These are phyloP conservation scores for Pichia manshurica DNA, from an alignment of 805 yeast genomes.

Conservation along the genomic window DNA sequence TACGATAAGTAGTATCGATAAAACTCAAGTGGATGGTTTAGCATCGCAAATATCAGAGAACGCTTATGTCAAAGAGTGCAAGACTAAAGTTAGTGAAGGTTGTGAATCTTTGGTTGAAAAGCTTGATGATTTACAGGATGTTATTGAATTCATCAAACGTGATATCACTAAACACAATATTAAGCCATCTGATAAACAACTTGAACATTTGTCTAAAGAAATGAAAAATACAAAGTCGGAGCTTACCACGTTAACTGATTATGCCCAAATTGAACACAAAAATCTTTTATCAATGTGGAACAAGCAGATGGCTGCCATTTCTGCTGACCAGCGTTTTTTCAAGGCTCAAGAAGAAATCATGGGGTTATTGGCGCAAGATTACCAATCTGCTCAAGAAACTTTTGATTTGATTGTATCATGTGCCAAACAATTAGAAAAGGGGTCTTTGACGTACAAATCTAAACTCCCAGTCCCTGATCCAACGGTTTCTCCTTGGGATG, in stretches of 20 bases:
- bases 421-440: conserved; percentile 68
- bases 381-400: conserved; percentile 75
- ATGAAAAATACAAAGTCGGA: conserved; percentile 50
- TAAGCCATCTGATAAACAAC: conserved; percentile 67
- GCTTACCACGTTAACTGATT: conserved; percentile 50
- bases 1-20: conserved; percentile 41
- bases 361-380: conserved; percentile 72
- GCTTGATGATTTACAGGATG: conserved; percentile 88
- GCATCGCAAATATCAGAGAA: conserved; percentile 11
- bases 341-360: conserved; percentile 84
- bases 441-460: conserved; percentile 35
- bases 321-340: conserved; percentile 91
- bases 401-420: conserved; percentile 76
- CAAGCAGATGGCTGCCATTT: conserved; percentile 77
- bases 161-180: conserved; percentile 93
- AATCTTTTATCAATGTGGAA: conserved; percentile 93
- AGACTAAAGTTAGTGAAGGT: conserved; percentile 63
- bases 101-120: conserved; percentile 68
- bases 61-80: conserved; percentile 70
- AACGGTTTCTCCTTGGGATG: conserved; percentile 49
- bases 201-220: conserved; percentile 61
- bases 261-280: conserved; percentile 65
- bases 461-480: conserved; percentile 43
- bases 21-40: conserved; percentile 38
- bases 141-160: conserved; percentile 80